Evolutionary conservation across 805 yeast genomes (phyloP).

Genomic region (Zygoascus bituminiphila): DNA sequence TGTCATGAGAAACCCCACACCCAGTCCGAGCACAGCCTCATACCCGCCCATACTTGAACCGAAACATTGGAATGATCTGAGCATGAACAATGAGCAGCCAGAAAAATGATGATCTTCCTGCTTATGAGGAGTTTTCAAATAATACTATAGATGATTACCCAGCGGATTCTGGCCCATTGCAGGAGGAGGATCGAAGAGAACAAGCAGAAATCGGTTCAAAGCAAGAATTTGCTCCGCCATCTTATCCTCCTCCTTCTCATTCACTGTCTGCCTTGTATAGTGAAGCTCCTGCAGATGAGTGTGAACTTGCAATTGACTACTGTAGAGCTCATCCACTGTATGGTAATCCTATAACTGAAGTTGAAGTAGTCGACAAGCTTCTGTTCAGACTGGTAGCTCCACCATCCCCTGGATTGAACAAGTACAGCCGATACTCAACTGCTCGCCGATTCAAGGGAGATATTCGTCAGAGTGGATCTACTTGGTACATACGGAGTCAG

Average conservation of each 20-base stretch:
- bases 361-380: background rate
- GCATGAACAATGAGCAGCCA: background rate
- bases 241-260: background rate
- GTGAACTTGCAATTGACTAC: conserved; percentile 10
- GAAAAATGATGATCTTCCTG: background rate
- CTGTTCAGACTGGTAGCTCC: conserved; percentile 8
- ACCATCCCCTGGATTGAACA: conserved; percentile 9
- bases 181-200: background rate
- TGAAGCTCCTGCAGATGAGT: conserved; percentile 9
- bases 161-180: background rate
- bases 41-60: too few species aligned
- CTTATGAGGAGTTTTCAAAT: background rate
- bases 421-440: conserved; percentile 4
- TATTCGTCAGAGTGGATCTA: conserved; percentile 5
- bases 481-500: conserved; percentile 13
- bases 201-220: background rate
- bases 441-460: conserved; percentile 15
- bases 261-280: conserved; percentile 3
- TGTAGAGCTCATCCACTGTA: conserved; percentile 6
- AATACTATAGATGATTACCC: background rate
- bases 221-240: background rate
- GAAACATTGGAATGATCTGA: too few species aligned
- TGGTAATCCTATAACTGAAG: background rate
- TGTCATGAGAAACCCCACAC: too few species aligned
- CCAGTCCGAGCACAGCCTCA: too few species aligned